Conservation (phyloP, 2,329 filamentous ascomycete genomes). For the Cladosporium cucumerinum region DNA sequence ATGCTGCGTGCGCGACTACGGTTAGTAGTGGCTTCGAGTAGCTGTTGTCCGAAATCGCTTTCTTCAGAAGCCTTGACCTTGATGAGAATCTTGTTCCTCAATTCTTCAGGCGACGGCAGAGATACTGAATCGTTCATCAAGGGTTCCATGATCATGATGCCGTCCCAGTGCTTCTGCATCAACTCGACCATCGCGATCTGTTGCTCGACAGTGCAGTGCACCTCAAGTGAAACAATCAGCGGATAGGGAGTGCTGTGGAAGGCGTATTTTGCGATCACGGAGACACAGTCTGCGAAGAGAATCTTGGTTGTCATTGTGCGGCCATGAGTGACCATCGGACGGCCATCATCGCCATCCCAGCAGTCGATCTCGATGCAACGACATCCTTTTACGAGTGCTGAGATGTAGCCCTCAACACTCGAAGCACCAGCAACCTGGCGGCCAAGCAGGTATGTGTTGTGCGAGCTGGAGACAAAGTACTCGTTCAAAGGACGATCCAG, state of each 20-base stretch:
- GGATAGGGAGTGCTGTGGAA: constrained; percentile 85
- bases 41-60: constrained; percentile 40
- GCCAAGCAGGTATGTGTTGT: constrained; percentile 94
- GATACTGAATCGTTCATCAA: constrained; percentile 64
- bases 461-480: constrained; percentile 97
- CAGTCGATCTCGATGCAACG: constrained; percentile 97
- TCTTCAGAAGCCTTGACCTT: constrained; percentile 83
- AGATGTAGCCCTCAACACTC: constrained; percentile 92
- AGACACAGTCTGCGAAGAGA: constrained; percentile 86
- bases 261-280: constrained; percentile 90
- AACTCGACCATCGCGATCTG: constrained; percentile 85
- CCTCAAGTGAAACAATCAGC: constrained; percentile 90
- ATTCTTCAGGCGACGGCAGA: constrained; percentile 80
- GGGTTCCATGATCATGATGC: constrained; percentile 73
- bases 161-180: constrained; percentile 79
- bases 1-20: constrained; percentile 60
- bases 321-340: constrained; percentile 87
- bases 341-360: constrained; percentile 87
- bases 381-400: constrained; percentile 80
- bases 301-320: constrained; percentile 85
- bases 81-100: constrained; percentile 80
- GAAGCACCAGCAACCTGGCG: constrained; percentile 86
- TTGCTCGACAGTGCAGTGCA: constrained; percentile 81
- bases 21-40: constrained; percentile 33
- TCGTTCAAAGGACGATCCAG: constrained; percentile 88